Conservation (phyloP, 2,329 filamentous ascomycete genomes). For the Neocatenulostroma microsporum region DNA sequence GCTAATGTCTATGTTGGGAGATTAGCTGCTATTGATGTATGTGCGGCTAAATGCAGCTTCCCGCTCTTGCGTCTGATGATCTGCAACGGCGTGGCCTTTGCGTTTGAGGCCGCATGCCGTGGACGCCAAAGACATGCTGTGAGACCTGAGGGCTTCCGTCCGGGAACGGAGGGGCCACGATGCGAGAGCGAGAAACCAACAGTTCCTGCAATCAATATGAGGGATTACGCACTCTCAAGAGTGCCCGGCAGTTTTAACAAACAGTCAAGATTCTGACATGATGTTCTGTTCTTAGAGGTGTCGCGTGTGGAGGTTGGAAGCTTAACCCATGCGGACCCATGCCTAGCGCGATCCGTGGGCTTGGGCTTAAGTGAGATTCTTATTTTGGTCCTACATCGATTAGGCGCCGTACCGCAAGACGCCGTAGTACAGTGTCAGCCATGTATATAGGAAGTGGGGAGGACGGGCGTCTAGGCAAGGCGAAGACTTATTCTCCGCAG, state of each 20-base stretch:
- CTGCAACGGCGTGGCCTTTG: constrained; percentile 1
- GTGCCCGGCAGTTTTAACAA: not conserved
- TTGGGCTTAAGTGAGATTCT: not conserved
- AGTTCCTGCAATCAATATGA: too few species aligned
- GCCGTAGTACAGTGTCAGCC: constrained; percentile 11
- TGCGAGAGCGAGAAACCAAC: not conserved
- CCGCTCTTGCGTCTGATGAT: constrained; percentile 6
- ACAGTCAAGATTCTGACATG: not conserved
- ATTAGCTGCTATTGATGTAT: constrained; percentile 8
- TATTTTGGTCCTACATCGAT: constrained; percentile 1
- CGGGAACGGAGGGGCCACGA: too few species aligned
- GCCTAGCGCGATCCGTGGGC: constrained; percentile 3
- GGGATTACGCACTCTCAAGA: too few species aligned
- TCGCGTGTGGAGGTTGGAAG: constrained; percentile 3
- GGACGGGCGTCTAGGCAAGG: not conserved
- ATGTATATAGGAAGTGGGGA: constrained; percentile 28
- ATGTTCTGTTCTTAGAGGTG: not conserved
- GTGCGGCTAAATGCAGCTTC: constrained; percentile 6
- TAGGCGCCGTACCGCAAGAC: constrained; percentile 4
- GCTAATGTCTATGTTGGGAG: not conserved
- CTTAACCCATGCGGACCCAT: constrained; percentile 3
- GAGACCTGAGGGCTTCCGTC: too few species aligned
- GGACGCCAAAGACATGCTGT: not conserved
- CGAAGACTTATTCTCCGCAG: not conserved
- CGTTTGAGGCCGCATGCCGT: constrained; percentile 1